Percentiles rank a stretch among this genome's conserved stretches.
These are phyloP conservation scores for Luffa aegyptiaca DNA, from an alignment of 306 rosid species.

Conservation along the genomic window DNA sequence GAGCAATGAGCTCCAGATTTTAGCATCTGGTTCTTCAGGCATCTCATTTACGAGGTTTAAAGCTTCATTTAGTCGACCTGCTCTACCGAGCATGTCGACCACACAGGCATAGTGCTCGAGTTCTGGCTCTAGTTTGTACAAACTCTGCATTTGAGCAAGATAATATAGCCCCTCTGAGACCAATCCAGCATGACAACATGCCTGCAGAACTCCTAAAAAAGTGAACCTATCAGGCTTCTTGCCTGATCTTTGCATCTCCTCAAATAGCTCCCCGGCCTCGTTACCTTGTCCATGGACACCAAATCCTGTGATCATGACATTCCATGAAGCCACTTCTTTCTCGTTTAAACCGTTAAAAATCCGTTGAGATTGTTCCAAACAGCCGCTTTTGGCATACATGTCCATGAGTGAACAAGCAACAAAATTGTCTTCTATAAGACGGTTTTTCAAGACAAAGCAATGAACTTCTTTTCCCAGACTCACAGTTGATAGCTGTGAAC, in stretches of 20 bases:
- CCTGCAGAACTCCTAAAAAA: slow-evolving; percentile 60
- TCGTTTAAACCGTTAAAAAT: slow-evolving; percentile 34
- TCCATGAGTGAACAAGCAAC: slow-evolving; percentile 65
- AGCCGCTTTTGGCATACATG: slow-evolving; percentile 84
- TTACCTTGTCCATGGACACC: slow-evolving; percentile 71
- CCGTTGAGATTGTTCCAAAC: slow-evolving; percentile 45
- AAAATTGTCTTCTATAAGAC: slow-evolving; percentile 33
- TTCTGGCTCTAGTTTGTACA: slow-evolving; percentile 43
- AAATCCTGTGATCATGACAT: slow-evolving; percentile 64
- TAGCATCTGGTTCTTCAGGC: slow-evolving; percentile 63
- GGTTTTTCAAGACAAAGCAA: slow-evolving; percentile 44
- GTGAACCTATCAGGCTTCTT: slow-evolving; percentile 57
- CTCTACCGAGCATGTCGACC: slow-evolving; percentile 71
- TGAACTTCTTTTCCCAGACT: slow-evolving; percentile 66
- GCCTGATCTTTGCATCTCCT: slow-evolving; percentile 39
- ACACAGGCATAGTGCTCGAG: slow-evolving; percentile 75
- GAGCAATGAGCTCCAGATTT: slow-evolving; percentile 77
- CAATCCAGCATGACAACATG: slow-evolving; percentile 75
- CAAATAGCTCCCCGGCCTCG: slow-evolving; percentile 56
- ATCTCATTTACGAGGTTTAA: slow-evolving; percentile 42
- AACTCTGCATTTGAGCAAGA: slow-evolving; percentile 45
- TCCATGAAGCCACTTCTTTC: slow-evolving; percentile 60
- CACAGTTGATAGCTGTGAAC: slow-evolving; percentile 54
- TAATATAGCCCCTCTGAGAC: slow-evolving; percentile 49
- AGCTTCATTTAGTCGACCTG: slow-evolving; percentile 59